These are phyloP conservation scores for Cladosporium sphaerospermum DNA, from an alignment of 2,329 filamentous ascomycete species.

Conservation along the genomic window DNA sequence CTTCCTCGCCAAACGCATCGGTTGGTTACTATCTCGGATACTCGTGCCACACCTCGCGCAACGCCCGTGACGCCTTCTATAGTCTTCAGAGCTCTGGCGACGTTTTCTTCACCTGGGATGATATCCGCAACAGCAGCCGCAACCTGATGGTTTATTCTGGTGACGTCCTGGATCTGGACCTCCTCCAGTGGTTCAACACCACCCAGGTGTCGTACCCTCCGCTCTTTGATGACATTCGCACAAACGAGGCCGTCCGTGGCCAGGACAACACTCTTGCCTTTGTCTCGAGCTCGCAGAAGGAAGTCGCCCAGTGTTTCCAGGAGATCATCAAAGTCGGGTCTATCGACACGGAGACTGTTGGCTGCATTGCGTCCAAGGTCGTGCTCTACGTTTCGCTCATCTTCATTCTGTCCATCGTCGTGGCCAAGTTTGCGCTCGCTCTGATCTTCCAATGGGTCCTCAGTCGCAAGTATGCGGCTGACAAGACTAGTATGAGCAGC, in stretches of 20 bases:
- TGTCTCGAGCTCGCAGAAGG: constrained; percentile 63
- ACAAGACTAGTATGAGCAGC: constrained; percentile 75
- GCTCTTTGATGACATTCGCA: constrained; percentile 72
- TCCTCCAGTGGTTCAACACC: constrained; percentile 84
- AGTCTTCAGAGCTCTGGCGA: constrained; percentile 64
- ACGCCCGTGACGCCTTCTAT: constrained; percentile 70
- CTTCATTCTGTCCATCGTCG: constrained; percentile 85
- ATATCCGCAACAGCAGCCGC: constrained; percentile 79
- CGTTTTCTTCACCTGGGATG: constrained; percentile 94
- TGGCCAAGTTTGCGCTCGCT: constrained; percentile 80
- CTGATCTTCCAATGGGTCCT: constrained; percentile 96
- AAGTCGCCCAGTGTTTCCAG: constrained; percentile 76
- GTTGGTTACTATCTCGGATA: constrained; percentile 75
- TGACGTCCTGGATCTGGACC: constrained; percentile 81
- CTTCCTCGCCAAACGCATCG: constrained; percentile 66
- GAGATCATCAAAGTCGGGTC: constrained; percentile 94
- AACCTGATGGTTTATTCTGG: constrained; percentile 94
- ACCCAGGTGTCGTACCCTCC: constrained; percentile 68
- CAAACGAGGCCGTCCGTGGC: constrained; percentile 66
- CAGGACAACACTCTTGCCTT: constrained; percentile 86
- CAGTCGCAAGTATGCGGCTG: constrained; percentile 74
- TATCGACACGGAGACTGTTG: constrained; percentile 91
- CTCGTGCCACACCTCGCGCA: constrained; percentile 72
- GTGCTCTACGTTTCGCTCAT: constrained; percentile 89
- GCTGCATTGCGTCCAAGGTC: constrained; percentile 95